Base-by-base conservation (phyloP, 345 rosid species). In the Eucalyptus marginata region DNA sequence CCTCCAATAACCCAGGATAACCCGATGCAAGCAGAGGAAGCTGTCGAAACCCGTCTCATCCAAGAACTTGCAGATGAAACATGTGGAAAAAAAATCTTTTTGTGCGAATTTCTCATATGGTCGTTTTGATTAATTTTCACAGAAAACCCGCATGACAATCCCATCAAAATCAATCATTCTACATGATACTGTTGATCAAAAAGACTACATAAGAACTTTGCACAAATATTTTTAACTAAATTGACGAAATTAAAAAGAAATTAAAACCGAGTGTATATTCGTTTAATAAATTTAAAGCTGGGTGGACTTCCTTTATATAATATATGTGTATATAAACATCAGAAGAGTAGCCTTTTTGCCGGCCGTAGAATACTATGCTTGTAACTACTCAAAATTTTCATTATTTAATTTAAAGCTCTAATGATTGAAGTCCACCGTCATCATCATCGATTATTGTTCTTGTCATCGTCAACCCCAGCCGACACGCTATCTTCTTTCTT, bases 151-250 rank as follows among this genome's bases (percentile, higher is more conserved):
- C 2, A 0, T 33, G 27, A 36, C 10, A 43, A 6, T 33, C 13
- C 7, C 5, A 10, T 71, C 4, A 36, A 36, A 71, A 18, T 1
- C 13, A 6, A 20, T 5, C 14, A 10, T 36, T 27, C 0, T 10
- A 1, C 2, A 1, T 18, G 15, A 1, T 22, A 36, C 2, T 3
- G 0, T 71, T 33, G 13, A 15, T 10, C 0, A 20, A 10, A 71
- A 5, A 1, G 36, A 33, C 10, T 10, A 10, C 2, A 5, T 33
- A 8, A 2, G 17, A 33, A 33, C 10, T 71, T 33, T 71, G 7
- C 6, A 9, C 7, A 10, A 33, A 71, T 7, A 5, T 9, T 17
- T 17, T 17, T 16, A 18, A 5, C 0, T 5, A 36, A 18, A 18
- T 5, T 10, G 81, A 17, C 0, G 2, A 33, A 33, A 33, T 36